These are phyloP conservation scores for Trichoderma atroviride DNA, from an alignment of 2,329 filamentous ascomycete genomes.

Conservation along the genomic window DNA sequence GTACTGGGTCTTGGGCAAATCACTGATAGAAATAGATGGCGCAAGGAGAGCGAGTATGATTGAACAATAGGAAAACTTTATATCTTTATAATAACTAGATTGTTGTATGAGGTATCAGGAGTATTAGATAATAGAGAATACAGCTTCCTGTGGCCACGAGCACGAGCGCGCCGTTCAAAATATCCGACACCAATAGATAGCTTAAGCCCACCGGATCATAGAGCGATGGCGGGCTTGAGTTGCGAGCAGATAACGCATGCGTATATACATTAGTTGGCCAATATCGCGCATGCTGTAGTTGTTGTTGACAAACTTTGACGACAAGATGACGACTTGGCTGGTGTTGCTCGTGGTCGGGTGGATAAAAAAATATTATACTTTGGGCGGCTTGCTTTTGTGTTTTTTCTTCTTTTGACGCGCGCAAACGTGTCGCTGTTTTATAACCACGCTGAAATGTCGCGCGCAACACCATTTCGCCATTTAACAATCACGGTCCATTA, in stretches of 20 bases:
- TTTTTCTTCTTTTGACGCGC: not conserved
- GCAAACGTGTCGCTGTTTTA: constrained; percentile 23
- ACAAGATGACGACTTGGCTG: constrained; percentile 14
- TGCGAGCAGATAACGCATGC: constrained; percentile 4
- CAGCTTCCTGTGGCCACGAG: constrained; percentile 31
- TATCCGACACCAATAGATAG: constrained; percentile 13
- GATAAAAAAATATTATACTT: constrained; percentile 17
- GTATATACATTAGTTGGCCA: constrained; percentile 21
- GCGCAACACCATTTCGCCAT: constrained; percentile 28
- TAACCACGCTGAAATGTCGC: constrained; percentile 26
- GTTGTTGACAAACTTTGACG: constrained; percentile 21
- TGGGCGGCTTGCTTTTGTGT: constrained; percentile 3
- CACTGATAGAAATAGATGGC: not conserved
- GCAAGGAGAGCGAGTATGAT: not conserved
- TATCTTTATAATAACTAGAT: constrained; percentile 24
- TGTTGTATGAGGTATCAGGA: constrained; percentile 32
- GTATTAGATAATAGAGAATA: constrained; percentile 34
- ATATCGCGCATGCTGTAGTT: constrained; percentile 5
- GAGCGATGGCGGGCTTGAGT: not conserved
- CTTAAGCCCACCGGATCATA: not conserved
- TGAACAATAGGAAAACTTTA: constrained; percentile 20
- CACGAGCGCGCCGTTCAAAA: constrained; percentile 28
- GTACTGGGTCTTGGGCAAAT: not conserved
- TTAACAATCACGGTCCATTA: constrained; percentile 28
- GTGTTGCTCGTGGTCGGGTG: constrained; percentile 20